Percentiles rank a stretch among this genome's conserved stretches.
These are phyloP conservation scores for Umbellularia californica DNA, from an alignment of 164 flowering plant species.

Conservation along the genomic window DNA sequence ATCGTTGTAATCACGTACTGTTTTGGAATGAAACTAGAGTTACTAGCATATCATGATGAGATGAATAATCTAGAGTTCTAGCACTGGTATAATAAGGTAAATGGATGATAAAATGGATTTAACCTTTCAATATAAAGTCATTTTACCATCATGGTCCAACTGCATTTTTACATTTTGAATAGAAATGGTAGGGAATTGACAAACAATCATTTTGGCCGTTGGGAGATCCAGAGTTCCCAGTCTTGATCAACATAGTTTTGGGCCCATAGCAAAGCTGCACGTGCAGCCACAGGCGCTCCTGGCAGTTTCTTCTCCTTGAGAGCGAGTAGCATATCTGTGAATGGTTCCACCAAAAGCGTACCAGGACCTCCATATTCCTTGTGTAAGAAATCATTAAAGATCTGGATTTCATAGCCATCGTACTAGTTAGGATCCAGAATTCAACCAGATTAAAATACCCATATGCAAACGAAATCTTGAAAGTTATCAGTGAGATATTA, in stretches of 20 bases:
- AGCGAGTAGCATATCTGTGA: conserved; percentile 67
- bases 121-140: neutral
- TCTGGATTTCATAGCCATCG: conserved; percentile 34
- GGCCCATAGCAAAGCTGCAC: conserved; percentile 74
- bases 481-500: neutral
- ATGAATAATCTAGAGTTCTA: too few species aligned
- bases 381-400: conserved; percentile 56
- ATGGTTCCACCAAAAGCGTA: conserved; percentile 77
- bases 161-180: neutral
- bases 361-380: conserved; percentile 78
- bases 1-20: conserved; percentile 1
- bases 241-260: conserved; percentile 66
- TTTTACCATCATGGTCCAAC: neutral
- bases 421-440: neutral
- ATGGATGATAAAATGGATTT: neutral
- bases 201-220: conserved; percentile 13
- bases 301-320: conserved; percentile 63
- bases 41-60: neutral
- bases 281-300: conserved; percentile 65
- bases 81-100: neutral
- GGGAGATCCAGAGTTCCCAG: conserved; percentile 62
- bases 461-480: neutral
- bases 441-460: neutral
- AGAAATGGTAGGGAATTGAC: neutral
- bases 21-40: neutral